Conservation (phyloP, 83 land plant genomes). For the Thuja plicata region DNA sequence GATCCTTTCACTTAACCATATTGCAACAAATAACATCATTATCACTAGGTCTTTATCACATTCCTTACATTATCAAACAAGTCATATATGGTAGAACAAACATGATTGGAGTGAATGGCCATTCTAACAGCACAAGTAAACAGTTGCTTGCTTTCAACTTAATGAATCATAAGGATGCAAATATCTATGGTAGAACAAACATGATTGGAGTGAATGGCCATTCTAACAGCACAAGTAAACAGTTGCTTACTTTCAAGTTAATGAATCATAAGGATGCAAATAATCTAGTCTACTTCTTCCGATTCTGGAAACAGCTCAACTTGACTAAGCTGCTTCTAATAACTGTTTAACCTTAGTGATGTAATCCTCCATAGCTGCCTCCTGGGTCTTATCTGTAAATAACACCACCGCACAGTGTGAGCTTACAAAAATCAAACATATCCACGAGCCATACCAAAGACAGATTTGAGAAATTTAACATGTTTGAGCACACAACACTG, state of each 20-base stretch:
- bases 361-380: constrained; percentile 92
- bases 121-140: background rate
- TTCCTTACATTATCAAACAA: background rate
- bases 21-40: background rate
- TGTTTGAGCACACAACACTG: background rate
- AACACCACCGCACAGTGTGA: background rate
- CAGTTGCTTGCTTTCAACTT: no score
- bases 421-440: background rate
- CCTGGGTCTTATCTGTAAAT: constrained; percentile 69
- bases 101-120: background rate
- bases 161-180: no score
- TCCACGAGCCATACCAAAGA: background rate
- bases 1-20: background rate
- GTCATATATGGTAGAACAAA: background rate
- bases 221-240: background rate
- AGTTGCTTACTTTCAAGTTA: background rate
- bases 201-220: background rate
- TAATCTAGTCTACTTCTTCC: constrained; percentile 1
- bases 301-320: background rate
- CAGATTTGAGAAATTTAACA: background rate
- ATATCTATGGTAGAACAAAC: background rate
- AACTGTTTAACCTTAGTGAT: constrained; percentile 95
- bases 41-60: background rate
- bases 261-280: background rate
- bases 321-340: constrained; percentile 54